Conservation (phyloP, 2,329 filamentous ascomycete genomes). For the Pleomassaria siparia region DNA sequence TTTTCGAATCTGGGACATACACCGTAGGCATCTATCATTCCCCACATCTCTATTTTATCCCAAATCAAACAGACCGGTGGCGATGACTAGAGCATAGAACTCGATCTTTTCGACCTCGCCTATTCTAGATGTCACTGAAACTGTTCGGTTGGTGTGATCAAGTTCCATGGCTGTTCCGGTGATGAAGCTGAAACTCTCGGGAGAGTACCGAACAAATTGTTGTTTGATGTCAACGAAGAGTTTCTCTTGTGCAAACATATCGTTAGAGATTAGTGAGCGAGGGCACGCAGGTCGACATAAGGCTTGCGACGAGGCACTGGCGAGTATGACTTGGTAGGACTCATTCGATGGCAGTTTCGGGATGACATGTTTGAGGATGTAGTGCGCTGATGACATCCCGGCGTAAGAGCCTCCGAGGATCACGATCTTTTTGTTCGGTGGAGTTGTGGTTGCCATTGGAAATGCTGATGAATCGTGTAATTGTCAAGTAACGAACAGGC, state of each 20-base stretch:
- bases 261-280: constrained; percentile 38
- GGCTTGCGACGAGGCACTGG: constrained; percentile 34
- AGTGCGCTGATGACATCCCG: constrained; percentile 41
- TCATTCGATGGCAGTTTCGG: constrained; percentile 23
- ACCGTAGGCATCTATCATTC: too few relatives aligned
- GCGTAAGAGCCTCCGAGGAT: constrained; percentile 44
- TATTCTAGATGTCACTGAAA: constrained; percentile 30
- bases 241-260: constrained; percentile 35
- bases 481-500: too few relatives aligned
- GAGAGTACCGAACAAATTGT: constrained; percentile 36
- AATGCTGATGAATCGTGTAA: too few relatives aligned
- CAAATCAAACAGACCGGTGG: constrained; percentile 41
- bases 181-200: constrained; percentile 40
- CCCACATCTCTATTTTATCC: constrained; percentile 41
- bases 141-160: constrained; percentile 33
- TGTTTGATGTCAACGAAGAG: constrained; percentile 39
- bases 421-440: constrained; percentile 26
- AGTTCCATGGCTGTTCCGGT: constrained; percentile 35
- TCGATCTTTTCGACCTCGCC: constrained; percentile 26
- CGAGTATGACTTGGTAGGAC: constrained; percentile 38
- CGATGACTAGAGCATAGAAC: constrained; percentile 41
- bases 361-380: constrained; percentile 37
- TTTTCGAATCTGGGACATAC: too few relatives aligned
- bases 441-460: constrained; percentile 5
- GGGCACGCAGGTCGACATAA: constrained; percentile 38